Evolutionary conservation across 345 rosid species (phyloP).

Genomic region (Gossypium turneri): DNA sequence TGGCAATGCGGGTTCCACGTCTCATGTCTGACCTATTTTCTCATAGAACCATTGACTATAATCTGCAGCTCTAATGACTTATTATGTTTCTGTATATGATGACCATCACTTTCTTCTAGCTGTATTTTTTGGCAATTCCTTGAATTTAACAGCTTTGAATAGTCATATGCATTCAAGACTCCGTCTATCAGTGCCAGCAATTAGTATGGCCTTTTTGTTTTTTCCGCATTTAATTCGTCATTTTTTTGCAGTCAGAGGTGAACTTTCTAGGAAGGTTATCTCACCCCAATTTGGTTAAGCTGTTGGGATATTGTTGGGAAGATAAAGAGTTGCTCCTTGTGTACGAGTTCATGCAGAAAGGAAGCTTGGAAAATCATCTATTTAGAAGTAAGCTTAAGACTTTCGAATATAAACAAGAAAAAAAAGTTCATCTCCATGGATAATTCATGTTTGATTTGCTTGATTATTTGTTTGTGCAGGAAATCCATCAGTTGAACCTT

Average conservation of each 20-base stretch:
- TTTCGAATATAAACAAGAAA: background rate
- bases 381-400: conserved; percentile 55
- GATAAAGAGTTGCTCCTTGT: conserved; percentile 69
- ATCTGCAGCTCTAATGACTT: too few species aligned
- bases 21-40: background rate
- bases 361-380: conserved; percentile 78
- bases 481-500: conserved; percentile 46
- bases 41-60: background rate
- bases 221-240: too few species aligned
- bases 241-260: conserved; percentile 61
- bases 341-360: conserved; percentile 75
- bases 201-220: background rate
- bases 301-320: conserved; percentile 81
- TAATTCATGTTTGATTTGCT: conserved; percentile 2
- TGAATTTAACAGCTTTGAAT: background rate
- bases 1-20: conserved; percentile 17
- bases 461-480: conserved; percentile 28
- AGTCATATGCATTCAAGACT: background rate
- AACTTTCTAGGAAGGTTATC: conserved; percentile 74
- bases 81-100: too few species aligned
- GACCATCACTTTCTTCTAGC: background rate
- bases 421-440: background rate
- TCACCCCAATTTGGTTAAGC: conserved; percentile 73
- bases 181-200: background rate
- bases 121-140: background rate